These are phyloP conservation scores for Cadophora gregata DNA, from an alignment of 2,329 filamentous ascomycete genomes.

Conservation along the genomic window DNA sequence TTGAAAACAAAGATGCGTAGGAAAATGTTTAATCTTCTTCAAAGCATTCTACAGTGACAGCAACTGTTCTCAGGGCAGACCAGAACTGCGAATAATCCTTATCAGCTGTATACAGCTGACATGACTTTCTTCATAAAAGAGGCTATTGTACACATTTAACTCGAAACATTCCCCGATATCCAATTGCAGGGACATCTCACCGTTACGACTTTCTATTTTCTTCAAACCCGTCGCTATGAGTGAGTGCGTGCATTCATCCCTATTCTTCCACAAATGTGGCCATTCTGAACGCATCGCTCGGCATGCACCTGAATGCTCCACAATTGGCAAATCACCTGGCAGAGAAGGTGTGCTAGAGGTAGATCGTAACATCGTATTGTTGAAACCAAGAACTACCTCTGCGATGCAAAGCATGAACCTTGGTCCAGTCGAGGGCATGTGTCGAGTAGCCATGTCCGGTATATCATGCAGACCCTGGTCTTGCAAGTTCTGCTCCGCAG, in stretches of 20 bases:
- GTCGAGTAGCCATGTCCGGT: neutral
- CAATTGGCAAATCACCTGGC: neutral
- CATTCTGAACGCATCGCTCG: neutral
- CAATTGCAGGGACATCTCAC: too few species aligned
- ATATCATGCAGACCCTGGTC: neutral
- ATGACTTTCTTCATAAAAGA: too few species aligned
- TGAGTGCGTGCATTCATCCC: neutral
- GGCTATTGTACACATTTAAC: too few species aligned
- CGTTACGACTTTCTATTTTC: too few species aligned
- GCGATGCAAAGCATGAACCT: neutral
- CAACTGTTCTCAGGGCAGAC: too few species aligned
- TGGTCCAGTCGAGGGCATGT: neutral
- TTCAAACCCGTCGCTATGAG: neutral
- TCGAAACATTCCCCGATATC: too few species aligned
- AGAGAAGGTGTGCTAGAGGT: neutral
- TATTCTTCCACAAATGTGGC: neutral
- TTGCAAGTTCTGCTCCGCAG: neutral
- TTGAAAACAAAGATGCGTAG: too few species aligned
- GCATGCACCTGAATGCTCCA: neutral
- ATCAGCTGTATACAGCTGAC: too few species aligned
- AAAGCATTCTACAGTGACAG: too few species aligned
- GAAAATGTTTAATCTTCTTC: too few species aligned
- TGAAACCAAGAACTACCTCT: neutral
- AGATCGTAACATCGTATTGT: neutral
- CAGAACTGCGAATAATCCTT: too few species aligned